Evolutionary conservation across 2,329 filamentous ascomycete genomes (phyloP), one percentile per base, ranked within the genome.

Genomic region (Calonectria multiphialidica): DNA sequence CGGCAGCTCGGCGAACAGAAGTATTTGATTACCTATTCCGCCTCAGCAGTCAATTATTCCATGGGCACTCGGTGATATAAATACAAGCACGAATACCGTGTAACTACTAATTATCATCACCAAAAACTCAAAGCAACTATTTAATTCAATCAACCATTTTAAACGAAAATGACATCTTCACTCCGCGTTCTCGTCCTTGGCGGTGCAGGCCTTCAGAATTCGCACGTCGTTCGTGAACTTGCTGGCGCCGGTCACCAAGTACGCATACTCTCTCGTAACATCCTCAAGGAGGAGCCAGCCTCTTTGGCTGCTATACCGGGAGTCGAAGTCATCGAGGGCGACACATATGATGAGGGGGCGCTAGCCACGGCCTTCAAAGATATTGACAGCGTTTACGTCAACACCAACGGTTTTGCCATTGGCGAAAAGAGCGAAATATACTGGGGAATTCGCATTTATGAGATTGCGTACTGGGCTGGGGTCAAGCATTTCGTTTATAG

Each of bases 401-500:
- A 75, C 42, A 75, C 73, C 9, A 73, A 75, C 42, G 73, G 73
- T 1, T 75, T 75, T 13, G 71, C 73, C 0, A 47, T 75, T 2
- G 71, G 73, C 0, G 71, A 75, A 21, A 75, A 75, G 68, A 65
- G 50, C 1, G 73, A 75, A 18, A 45, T 73, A 5, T 75, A 71
- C 47, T 75, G 71, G 65, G 73, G 73, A 4, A 73, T 73, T 21
- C 68, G 73, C 1, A 73, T 73, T 30, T 75, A 75, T n/a, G 73
- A 75, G 33, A 66, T 75, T 55, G 71, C 71, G 12, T 55, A 65
- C 33, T 33, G 40, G 44, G 45, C 61, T 2, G 73, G 71, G 0
- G 71, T 75, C 15, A 55, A 57, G 47, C 73, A 75, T 40, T 75
- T 73, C 5, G 2, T 71, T 15, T 75, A 70, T 18, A 70, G 66